Evolutionary conservation across 306 rosid genomes (phyloP), one percentile per base, ranked within the genome.

Genomic region (Coriaria nepalensis): DNA sequence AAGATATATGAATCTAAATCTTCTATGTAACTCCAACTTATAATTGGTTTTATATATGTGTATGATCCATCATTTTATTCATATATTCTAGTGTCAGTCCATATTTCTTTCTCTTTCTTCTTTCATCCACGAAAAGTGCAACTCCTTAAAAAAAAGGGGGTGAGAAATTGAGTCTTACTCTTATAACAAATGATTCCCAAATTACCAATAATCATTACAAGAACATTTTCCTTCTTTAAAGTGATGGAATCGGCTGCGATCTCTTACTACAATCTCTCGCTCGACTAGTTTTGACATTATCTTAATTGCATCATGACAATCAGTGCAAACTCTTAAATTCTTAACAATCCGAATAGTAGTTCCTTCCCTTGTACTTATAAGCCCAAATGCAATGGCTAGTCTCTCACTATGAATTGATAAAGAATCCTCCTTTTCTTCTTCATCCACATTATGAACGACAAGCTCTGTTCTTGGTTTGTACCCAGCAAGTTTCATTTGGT

Each of bases 381-480:
- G 61, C 40, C 74, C 74, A 14, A 56, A 68, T 51, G 73, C 73
- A 38, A 68, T 45, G 12, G 73, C 73, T 5, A 67, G 61, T 59
- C 50, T 67, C 59, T 67, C 73, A 14, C 68, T 67, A 10, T 61
- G 73, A 50, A 55, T 63, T 6, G 55, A 61, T 50, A 68, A 49
- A 6, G 73, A 63, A 61, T 68, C 73, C 64, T 61, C 68, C 59
- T 68, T 55, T 44, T 68, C 73, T 68, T 68, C 73, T 51, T 68
- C 73, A 12, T 61, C 68, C 8, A 68, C 50, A 46, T 56, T 61
- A 46, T 68, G 73, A 2, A 50, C 49, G 29, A 68, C 73, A 12
- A 68, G 46, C n/a, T 68, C 68, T 12, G 68, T 68, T 43, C 45
- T 68, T 35, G 68, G 73, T 35, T 55, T 55, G 57, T 68, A 68